Percentiles rank a stretch among this genome's conserved stretches.
Conservation (phyloP, 2,329 filamentous ascomycete species). For the Xylariaceae sp. region DNA sequence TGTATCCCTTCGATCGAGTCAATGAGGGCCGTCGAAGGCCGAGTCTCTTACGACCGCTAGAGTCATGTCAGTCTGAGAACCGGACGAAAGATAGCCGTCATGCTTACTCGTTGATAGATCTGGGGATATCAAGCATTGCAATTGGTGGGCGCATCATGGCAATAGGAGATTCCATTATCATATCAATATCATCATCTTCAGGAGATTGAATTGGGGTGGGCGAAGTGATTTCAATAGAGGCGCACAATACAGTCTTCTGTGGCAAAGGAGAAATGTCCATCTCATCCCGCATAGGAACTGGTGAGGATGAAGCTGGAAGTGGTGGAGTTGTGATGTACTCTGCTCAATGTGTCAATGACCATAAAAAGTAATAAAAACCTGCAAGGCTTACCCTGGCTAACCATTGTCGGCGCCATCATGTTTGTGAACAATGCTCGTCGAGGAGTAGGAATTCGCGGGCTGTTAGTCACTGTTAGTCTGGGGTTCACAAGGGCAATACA, state of each 20-base stretch:
- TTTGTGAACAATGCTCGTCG: constrained; percentile 80
- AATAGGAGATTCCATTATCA: constrained; percentile 56
- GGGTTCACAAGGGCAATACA: neutral
- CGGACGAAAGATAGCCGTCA: neutral
- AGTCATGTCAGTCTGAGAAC: constrained; percentile 22
- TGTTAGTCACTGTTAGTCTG: constrained; percentile 34
- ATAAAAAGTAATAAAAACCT: neutral
- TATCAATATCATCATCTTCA: constrained; percentile 42
- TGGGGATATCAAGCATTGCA: constrained; percentile 45
- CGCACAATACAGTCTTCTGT: constrained; percentile 71
- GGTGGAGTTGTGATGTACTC: constrained; percentile 81
- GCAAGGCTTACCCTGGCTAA: constrained; percentile 51
- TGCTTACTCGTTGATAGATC: constrained; percentile 52
- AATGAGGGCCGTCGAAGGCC: constrained; percentile 71
- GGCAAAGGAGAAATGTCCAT: constrained; percentile 95
- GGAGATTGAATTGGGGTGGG: constrained; percentile 59
- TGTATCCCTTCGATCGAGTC: constrained; percentile 69
- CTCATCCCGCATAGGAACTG: constrained; percentile 64
- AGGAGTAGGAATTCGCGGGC: constrained; percentile 78
- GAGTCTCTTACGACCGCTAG: constrained; percentile 59
- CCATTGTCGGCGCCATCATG: constrained; percentile 55
- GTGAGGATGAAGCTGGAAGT: constrained; percentile 73
- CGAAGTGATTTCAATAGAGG: constrained; percentile 65
- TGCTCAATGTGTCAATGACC: constrained; percentile 31
- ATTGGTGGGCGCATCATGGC: constrained; percentile 40